Percentiles rank a stretch among this genome's conserved stretches.
These are phyloP conservation scores for Didymella sp. DNA, from an alignment of 2,329 filamentous ascomycete species.

Conservation along the genomic window DNA sequence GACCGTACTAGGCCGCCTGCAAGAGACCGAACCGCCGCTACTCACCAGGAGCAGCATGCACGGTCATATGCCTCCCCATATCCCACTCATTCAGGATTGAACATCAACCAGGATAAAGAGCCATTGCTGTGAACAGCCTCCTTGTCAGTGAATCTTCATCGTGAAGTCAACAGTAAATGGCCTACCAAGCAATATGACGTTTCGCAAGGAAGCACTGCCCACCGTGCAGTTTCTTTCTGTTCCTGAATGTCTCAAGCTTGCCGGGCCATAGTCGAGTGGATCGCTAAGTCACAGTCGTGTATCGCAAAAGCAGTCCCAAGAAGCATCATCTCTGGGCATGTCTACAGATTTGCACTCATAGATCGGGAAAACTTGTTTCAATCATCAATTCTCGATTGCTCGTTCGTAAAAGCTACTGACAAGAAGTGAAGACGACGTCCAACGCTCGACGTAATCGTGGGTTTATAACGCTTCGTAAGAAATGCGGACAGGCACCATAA, in stretches of 20 bases:
- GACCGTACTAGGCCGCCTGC: background rate
- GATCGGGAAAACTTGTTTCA: background rate
- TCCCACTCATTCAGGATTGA: background rate
- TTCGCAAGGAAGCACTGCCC: constrained; percentile 2
- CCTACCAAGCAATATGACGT: background rate
- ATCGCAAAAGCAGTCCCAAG: background rate
- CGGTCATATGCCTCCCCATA: constrained; percentile 2
- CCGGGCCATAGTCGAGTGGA: background rate
- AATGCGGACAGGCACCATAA: background rate
- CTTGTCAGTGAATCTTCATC: background rate
- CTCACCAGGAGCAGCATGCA: background rate
- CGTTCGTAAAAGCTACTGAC: background rate
- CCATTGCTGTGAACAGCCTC: background rate
- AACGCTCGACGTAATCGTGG: background rate
- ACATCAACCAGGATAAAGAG: background rate
- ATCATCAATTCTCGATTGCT: background rate
- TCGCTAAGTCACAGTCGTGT: background rate
- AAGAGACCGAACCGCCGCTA: background rate
- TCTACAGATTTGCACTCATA: background rate
- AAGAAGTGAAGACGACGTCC: background rate
- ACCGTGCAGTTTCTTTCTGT: background rate
- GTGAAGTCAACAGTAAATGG: background rate
- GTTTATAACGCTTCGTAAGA: background rate
- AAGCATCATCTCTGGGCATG: background rate
- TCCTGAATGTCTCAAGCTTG: background rate